Evolutionary conservation across 164 flowering plant genomes (phyloP).

Genomic region (Vitis rupestris): DNA sequence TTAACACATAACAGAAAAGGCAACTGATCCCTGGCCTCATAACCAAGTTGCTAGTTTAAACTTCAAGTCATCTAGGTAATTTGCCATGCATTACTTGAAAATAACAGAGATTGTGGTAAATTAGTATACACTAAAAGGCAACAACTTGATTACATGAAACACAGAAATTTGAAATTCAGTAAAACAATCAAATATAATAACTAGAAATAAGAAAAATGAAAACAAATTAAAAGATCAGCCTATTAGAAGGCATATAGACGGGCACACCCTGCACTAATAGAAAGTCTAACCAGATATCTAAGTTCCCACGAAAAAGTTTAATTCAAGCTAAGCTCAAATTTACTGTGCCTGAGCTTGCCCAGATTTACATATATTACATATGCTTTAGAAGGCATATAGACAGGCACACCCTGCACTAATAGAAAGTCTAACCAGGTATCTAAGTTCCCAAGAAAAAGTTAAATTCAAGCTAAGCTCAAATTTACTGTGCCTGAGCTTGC

Average conservation of each 20-base stretch:
- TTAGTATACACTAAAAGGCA: too few species aligned
- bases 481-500: too few species aligned
- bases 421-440: background rate
- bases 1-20: background rate
- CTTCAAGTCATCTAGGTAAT: background rate
- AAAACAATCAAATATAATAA: background rate
- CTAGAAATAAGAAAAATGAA: background rate
- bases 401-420: background rate
- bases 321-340: too few species aligned
- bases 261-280: background rate
- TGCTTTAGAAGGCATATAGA: background rate
- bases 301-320: background rate
- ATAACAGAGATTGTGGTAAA: too few species aligned
- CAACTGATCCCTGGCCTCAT: background rate
- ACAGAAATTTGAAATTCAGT: background rate
- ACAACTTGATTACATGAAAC: too few species aligned
- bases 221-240: background rate
- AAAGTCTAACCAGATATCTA: background rate
- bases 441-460: background rate
- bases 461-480: background rate
- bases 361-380: too few species aligned
- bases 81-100: background rate
- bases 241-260: background rate
- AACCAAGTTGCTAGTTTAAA: background rate
- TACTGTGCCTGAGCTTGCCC: too few species aligned